Evolutionary conservation across 1,284 basidiomycete species (phyloP).

Genomic region (Rhodotorula sp.): DNA sequence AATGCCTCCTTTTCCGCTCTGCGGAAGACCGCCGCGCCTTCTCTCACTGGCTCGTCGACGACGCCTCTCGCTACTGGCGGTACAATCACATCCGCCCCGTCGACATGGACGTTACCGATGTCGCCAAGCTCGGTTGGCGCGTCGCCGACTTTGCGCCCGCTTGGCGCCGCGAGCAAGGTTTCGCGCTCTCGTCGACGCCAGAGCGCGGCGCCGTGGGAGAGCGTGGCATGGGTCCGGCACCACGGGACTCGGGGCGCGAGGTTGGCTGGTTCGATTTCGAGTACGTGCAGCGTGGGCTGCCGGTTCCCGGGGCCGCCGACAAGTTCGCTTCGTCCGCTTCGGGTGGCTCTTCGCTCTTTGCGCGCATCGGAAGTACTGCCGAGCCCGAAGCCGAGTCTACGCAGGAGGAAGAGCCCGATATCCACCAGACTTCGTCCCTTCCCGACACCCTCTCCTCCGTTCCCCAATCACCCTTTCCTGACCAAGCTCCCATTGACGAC

Average conservation of each 20-base stretch:
- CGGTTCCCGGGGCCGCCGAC: too few relatives aligned
- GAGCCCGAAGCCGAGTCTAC: not conserved
- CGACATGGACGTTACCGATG: not conserved
- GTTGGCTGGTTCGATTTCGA: constrained; percentile 3
- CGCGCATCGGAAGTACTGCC: not conserved
- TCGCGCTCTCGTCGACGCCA: not conserved
- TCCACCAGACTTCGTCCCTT: too few relatives aligned
- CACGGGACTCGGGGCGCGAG: too few relatives aligned
- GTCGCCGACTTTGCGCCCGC: not conserved
- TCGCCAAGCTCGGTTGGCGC: not conserved
- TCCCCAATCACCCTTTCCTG: too few relatives aligned
- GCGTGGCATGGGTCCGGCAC: not conserved
- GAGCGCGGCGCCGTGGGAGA: not conserved
- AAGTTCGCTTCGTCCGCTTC: too few relatives aligned
- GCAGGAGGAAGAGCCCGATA: too few relatives aligned
- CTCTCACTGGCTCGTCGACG: not conserved
- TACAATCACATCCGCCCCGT: not conserved
- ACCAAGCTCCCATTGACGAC: too few relatives aligned
- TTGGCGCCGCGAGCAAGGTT: not conserved
- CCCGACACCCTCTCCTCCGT: too few relatives aligned
- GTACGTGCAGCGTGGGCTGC: not conserved
- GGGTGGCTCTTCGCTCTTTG: not conserved
- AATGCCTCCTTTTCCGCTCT: not conserved
- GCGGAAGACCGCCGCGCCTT: not conserved
- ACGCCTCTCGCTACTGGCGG: not conserved